Base-by-base conservation (phyloP, 345 rosid genomes). In the Isatis tinctoria region DNA sequence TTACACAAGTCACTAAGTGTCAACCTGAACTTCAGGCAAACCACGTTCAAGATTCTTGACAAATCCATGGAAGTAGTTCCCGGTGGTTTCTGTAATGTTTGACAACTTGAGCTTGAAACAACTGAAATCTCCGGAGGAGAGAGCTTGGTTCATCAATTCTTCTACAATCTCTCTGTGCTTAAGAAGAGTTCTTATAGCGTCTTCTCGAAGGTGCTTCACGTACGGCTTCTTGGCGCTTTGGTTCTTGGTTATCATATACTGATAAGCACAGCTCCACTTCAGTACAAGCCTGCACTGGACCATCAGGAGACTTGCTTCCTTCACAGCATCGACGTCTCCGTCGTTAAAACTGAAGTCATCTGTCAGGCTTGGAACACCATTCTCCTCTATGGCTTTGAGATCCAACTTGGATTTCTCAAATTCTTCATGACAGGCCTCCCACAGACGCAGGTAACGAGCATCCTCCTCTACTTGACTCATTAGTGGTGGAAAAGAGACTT, bases 221-320 rank as follows among this genome's bases (percentile, higher is more conserved):
- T 72, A 52, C 26, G 14, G 44, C 44, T 51, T 65, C 72, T 67
- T 74, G 4, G 61, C 14, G 4, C 12, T 59, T 18, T 59, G 61
- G 36, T 39, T 3, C 7, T 63, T 44, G 3, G 22, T 3, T n/a
- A 60, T 22, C 37, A 39, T 59, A 12, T 40, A 59, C 4, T 11
- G 54, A 26, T 26, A n/a, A 13, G 53, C 7, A 60, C 54, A 14
- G 3, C 68, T 37, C 78, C 78, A 67, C 49, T 67, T 74, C n/a
- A 59, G 10, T 10, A 60, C 73, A 14, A 30, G 68, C 12, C 45
- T 49, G 44, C 78, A 60, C 20, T 60, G 78, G 18, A 74, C 53
- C n/a, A n/a, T 12, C 1, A 74, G 60, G 30, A 39, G 11, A 13
- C 9, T 11, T 4, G 67, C 67, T 58, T 67, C 73, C 41, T 18